These are phyloP conservation scores for Trametes sp. DNA, from an alignment of 1,284 basidiomycete species.

Conservation along the genomic window DNA sequence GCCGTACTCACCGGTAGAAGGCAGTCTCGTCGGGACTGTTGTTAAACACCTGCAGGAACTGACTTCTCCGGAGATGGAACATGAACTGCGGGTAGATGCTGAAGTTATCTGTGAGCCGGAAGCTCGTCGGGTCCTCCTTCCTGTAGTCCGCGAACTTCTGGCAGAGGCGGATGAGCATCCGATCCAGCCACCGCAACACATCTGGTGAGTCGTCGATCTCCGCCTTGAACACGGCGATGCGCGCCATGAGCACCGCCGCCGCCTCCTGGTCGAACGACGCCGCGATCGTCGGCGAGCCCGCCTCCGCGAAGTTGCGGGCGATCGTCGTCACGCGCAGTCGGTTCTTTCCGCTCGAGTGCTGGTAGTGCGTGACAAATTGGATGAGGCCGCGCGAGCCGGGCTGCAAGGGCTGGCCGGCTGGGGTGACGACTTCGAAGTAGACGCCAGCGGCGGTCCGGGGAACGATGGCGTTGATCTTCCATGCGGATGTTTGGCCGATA, in stretches of 20 bases:
- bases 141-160: conserved; percentile 99
- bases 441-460: conserved; percentile 91
- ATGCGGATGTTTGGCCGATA: conserved; percentile 98
- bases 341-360: conserved; percentile 95
- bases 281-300: conserved; percentile 92
- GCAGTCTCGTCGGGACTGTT: conserved; percentile 99
- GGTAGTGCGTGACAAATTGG: conserved; percentile 99
- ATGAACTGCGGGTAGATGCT: conserved; percentile 99
- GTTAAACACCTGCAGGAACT: conserved; percentile 99
- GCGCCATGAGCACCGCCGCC: conserved; percentile 97
- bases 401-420: conserved; percentile 93
- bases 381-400: conserved; percentile 95
- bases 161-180: conserved; percentile 98
- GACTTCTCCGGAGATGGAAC: conserved; percentile 98
- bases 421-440: conserved; percentile 99
- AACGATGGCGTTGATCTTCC: conserved; percentile 94
- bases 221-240: conserved; percentile 99
- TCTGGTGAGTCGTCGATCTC: conserved; percentile 99
- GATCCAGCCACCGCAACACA: conserved; percentile 96
- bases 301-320: conserved; percentile 97
- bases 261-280: conserved; percentile 98
- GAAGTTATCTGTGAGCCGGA: conserved; percentile 95
- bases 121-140: conserved; percentile 97
- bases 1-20: conserved; percentile 91
- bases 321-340: conserved; percentile 96